A percentile compares a stretch with the other conserved stretches of the same genome.
These are phyloP conservation scores for Wickerhamiella parazyma DNA, from an alignment of 805 yeast species.

Conservation along the genomic window DNA sequence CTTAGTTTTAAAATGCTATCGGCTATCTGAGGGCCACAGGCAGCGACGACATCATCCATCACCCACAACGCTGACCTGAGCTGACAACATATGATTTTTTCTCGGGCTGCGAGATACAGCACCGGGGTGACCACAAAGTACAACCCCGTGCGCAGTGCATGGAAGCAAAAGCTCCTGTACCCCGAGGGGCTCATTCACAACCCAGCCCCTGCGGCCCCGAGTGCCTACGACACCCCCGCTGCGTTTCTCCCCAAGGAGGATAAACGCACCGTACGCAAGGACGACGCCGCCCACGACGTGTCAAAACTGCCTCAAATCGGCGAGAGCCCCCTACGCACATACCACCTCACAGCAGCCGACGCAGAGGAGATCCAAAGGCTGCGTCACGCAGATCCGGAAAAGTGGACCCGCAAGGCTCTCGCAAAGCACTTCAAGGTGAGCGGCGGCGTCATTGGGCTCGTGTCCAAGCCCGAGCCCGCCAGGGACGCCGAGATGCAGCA, in stretches of 20 bases:
- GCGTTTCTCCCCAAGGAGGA: constrained; percentile 53
- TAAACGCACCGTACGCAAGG: constrained; percentile 34
- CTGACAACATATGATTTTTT: not conserved
- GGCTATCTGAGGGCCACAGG: constrained; percentile 5
- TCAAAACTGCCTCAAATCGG: constrained; percentile 27
- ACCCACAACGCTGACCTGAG: not conserved
- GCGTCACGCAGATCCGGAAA: constrained; percentile 43
- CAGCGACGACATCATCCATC: not conserved
- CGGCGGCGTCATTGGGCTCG: constrained; percentile 39
- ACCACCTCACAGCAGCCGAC: constrained; percentile 44
- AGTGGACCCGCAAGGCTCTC: constrained; percentile 48
- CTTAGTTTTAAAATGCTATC: constrained; percentile 1
- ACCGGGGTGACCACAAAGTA: constrained; percentile 40
- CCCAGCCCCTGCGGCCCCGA: constrained; percentile 53
- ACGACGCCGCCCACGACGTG: constrained; percentile 17
- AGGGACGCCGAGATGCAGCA: constrained; percentile 34
- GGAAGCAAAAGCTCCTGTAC: constrained; percentile 43
- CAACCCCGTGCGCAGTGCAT: constrained; percentile 50
- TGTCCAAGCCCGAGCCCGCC: constrained; percentile 30
- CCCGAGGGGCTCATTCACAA: constrained; percentile 48
- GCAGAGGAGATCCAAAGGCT: constrained; percentile 43
- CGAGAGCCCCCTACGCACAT: constrained; percentile 30
- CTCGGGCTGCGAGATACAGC: constrained; percentile 1
- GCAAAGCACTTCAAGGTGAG: constrained; percentile 47
- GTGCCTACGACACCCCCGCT: constrained; percentile 46